Percentiles rank a stretch among this genome's conserved stretches.
phyloP scores from a whole-genome alignment of 2,329 filamentous ascomycete species.

The Mollisiaceae sp. region DNA sequence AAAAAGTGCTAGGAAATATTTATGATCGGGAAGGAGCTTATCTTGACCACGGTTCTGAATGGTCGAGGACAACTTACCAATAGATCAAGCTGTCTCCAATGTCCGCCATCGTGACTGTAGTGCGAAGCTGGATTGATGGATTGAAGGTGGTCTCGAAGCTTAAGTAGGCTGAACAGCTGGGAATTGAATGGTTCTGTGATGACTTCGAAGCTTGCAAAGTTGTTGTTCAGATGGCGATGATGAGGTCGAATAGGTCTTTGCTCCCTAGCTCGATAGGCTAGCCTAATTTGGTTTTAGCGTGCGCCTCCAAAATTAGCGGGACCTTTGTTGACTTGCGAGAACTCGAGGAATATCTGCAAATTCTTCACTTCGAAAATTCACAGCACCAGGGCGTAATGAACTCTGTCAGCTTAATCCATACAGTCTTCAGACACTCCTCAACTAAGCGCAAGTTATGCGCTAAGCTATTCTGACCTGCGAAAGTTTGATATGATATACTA shows the following conservation, averaged over 20 bases:
- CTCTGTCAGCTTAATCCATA: slow-evolving; percentile 48
- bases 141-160: slow-evolving; percentile 30
- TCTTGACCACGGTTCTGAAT: slow-evolving; percentile 33
- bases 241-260: slow-evolving; percentile 31
- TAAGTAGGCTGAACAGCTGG: slow-evolving; percentile 32
- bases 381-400: slow-evolving; percentile 62
- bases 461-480: background rate
- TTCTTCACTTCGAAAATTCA: slow-evolving; percentile 22
- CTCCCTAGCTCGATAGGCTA: slow-evolving; percentile 14
- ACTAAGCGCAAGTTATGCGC: slow-evolving; percentile 19
- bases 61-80: slow-evolving; percentile 67
- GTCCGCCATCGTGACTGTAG: slow-evolving; percentile 72
- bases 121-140: slow-evolving; percentile 33
- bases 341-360: slow-evolving; percentile 2
- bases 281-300: background rate
- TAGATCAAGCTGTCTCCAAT: slow-evolving; percentile 52
- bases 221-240: slow-evolving; percentile 37
- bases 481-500: slow-evolving; percentile 10
- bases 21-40: slow-evolving; percentile 27
- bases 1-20: slow-evolving; percentile 2
- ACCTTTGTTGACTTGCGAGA: slow-evolving; percentile 13
- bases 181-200: slow-evolving; percentile 37
- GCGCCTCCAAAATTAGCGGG: slow-evolving; percentile 10
- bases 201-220: slow-evolving; percentile 34
- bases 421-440: slow-evolving; percentile 10